Evolutionary conservation across 192 early-diverging fungal genomes (phyloP), one percentile per base, ranked within the genome.

Genomic region (Glomus cerebriforme): DNA sequence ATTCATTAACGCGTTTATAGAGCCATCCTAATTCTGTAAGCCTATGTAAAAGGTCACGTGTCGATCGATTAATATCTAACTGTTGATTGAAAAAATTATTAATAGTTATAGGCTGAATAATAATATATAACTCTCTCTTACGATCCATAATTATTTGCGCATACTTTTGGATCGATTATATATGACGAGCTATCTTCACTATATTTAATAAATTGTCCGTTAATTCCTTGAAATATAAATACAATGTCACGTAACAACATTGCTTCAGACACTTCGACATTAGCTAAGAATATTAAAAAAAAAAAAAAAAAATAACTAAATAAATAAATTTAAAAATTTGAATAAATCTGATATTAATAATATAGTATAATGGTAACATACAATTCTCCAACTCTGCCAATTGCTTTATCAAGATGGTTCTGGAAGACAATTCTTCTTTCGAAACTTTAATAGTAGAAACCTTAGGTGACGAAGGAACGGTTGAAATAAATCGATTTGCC

Each of bases 141-240:
- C 8, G 9, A 43, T 31, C 7, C 2, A 66, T 77, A 35, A 31
- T 45, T 29, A 60, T 19, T 32, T 24, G 2, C 27, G 37, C 79
- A 73, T 78, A 91, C 89, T 54, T 86, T 85, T 2, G 84, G 79
- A 65, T 86, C 83, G 22, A 96, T 79, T 1, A 78, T 77, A 75
- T 90, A 96, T 0, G 86, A 83, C 17, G 86, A 84, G 6, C 79
- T 63, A 9, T 78, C 74, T 10, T 75, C 26, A 72, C 92, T 89
- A 78, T 88, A 96, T 69, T 88, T 89, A 22, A 98, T 86, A 78
- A 91, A 92, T 71, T 89, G 88, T 35, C 97, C 97, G 82, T 98
- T 92, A 66, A 99, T 93, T 0, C 95, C 97, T 82, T 99, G 97
- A 83, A 98, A 93, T 22, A 97, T 89, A 81, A 91, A 99, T 6